These are phyloP conservation scores for Komagataella kurtzmanii DNA, from an alignment of 805 yeast species.

Conservation along the genomic window DNA sequence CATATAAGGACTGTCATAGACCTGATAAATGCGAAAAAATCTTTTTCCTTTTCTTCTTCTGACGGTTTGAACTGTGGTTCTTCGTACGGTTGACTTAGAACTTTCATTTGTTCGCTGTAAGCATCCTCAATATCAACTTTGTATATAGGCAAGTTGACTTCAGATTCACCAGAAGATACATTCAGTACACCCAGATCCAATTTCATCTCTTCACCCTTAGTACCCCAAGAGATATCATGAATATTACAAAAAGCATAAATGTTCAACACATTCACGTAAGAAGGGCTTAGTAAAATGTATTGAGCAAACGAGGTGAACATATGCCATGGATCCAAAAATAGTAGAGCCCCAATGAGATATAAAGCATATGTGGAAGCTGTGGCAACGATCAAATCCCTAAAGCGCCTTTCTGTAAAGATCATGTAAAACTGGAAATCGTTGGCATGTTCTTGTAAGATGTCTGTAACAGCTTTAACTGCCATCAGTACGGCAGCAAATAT, in stretches of 20 bases:
- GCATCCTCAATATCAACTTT: conserved; percentile 62
- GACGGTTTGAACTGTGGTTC: conserved; percentile 15
- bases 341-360: conserved; percentile 63
- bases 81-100: conserved; percentile 29
- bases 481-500: conserved; percentile 76
- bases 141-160: conserved; percentile 65
- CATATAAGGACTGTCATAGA: conserved; percentile 81
- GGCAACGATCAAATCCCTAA: conserved; percentile 82
- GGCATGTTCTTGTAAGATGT: conserved; percentile 20
- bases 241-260: conserved; percentile 94
- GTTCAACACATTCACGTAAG: conserved; percentile 81
- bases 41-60: conserved; percentile 42
- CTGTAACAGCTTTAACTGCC: conserved; percentile 48
- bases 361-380: conserved; percentile 72
- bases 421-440: conserved; percentile 25
- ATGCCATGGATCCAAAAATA: conserved; percentile 86
- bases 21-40: conserved; percentile 84
- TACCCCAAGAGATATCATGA: conserved; percentile 97
- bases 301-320: conserved; percentile 82
- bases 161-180: conserved; percentile 47
- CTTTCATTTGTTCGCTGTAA: conserved; percentile 51
- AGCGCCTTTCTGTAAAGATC: conserved; percentile 54
- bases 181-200: conserved; percentile 79
- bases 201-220: conserved; percentile 68
- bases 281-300: conserved; percentile 73